These are phyloP conservation scores for Tolypocladium ovalisporum DNA, from an alignment of 2,329 filamentous ascomycete species.

Conservation along the genomic window DNA sequence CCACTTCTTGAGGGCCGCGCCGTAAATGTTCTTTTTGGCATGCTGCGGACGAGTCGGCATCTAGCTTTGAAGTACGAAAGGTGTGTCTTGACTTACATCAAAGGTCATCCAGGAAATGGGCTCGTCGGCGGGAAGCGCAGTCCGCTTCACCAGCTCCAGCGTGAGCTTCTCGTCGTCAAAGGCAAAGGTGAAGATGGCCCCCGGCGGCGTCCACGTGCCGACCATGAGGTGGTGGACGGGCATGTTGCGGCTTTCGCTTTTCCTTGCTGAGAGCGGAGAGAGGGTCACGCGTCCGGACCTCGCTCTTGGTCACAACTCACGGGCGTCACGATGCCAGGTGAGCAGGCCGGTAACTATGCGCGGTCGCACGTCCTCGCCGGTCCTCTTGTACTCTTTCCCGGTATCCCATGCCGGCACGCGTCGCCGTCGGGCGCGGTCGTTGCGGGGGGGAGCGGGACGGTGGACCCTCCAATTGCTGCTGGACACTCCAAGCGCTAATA, in stretches of 20 bases:
- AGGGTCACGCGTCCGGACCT: not conserved
- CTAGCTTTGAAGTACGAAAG: too few relatives aligned
- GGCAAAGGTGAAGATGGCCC: constrained; percentile 79
- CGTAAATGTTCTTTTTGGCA: constrained; percentile 73
- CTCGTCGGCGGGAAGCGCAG: constrained; percentile 70
- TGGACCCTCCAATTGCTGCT: constrained; percentile 2
- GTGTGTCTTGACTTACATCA: constrained; percentile 45
- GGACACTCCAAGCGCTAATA: too few relatives aligned
- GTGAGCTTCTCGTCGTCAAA: constrained; percentile 76
- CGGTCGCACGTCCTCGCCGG: not conserved
- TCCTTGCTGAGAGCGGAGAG: not conserved
- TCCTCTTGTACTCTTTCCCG: not conserved
- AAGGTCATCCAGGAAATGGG: constrained; percentile 94
- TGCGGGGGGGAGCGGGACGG: not conserved
- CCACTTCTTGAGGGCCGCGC: constrained; percentile 91
- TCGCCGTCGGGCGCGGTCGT: not conserved
- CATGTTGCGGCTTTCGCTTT: constrained; percentile 44
- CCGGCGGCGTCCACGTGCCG: constrained; percentile 82
- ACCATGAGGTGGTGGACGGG: constrained; percentile 80
- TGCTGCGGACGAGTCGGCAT: constrained; percentile 39
- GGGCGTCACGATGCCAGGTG: not conserved
- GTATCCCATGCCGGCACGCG: not conserved
- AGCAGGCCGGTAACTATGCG: not conserved
- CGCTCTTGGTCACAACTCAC: not conserved
- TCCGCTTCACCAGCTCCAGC: constrained; percentile 66